Evolutionary conservation across 768 basidiomycete species (phyloP).

Genomic region (Lentinula lateritia): DNA sequence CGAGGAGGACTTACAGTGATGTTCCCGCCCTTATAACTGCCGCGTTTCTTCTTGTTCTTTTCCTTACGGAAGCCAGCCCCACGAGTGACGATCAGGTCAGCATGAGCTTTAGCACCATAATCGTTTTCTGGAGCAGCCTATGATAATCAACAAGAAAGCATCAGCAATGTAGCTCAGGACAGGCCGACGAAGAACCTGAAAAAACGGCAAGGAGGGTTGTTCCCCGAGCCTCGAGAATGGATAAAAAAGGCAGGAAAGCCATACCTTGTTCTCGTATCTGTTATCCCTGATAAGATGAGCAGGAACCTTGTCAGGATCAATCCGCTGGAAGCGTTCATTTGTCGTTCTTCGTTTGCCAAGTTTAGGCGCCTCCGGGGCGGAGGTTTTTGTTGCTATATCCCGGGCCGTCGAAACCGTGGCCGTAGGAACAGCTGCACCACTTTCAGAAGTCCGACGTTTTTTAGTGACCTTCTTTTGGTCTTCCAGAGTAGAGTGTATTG

Average conservation of each 20-base stretch:
- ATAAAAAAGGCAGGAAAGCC: conserved; percentile 10
- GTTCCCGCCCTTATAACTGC: conserved; percentile 90
- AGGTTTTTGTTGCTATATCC: conserved; percentile 10
- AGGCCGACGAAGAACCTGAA: background rate
- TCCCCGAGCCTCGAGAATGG: background rate
- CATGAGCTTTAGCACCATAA: conserved; percentile 82
- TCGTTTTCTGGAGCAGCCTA: conserved; percentile 67
- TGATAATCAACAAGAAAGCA: background rate
- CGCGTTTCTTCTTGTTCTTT: conserved; percentile 99
- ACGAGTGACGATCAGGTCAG: conserved; percentile 87
- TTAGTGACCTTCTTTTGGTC: conserved; percentile 40
- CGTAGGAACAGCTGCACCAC: conserved; percentile 44
- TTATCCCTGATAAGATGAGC: conserved; percentile 50
- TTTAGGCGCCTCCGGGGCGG: conserved; percentile 22
- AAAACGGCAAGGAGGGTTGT: background rate
- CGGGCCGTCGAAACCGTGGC: conserved; percentile 24
- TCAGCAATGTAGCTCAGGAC: background rate
- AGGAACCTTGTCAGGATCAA: conserved; percentile 59
- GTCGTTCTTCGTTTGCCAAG: conserved; percentile 26
- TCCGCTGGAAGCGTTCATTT: conserved; percentile 75
- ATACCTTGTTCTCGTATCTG: conserved; percentile 74
- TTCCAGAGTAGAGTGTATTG: background rate
- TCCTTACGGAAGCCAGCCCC: conserved; percentile 97
- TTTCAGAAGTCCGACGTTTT: conserved; percentile 53
- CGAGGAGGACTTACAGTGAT: conserved; percentile 65